phyloP scores from a whole-genome alignment of 164 flowering plant species.

The Sedum album region DNA sequence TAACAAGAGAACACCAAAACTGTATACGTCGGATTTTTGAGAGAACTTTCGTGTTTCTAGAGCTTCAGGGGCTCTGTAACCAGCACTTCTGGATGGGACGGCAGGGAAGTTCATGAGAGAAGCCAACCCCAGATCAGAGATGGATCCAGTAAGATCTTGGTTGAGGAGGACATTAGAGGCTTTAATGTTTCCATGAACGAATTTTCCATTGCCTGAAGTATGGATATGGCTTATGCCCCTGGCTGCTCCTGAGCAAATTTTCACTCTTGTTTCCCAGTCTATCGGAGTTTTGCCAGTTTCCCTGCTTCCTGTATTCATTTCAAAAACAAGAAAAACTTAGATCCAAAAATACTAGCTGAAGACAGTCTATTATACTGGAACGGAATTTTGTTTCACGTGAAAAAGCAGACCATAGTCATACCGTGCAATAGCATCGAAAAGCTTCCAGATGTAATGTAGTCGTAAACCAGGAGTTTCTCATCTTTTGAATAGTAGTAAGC shows the following conservation, averaged over 20 bases:
- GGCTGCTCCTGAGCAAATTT: slow-evolving; percentile 45
- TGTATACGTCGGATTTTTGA: slow-evolving; percentile 60
- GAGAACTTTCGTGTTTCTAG: slow-evolving; percentile 31
- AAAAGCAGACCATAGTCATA: slow-evolving; percentile 20
- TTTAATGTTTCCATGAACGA: slow-evolving; percentile 65
- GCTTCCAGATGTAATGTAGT: slow-evolving; percentile 38
- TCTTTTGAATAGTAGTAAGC: slow-evolving; percentile 67
- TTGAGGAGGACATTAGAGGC: slow-evolving; percentile 57
- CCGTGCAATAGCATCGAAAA: slow-evolving; percentile 44
- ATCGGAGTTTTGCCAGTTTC: slow-evolving; percentile 32
- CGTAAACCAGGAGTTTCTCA: slow-evolving; percentile 58
- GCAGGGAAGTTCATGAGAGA: slow-evolving; percentile 35
- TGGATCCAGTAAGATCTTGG: slow-evolving; percentile 27
- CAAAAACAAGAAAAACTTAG: neutral
- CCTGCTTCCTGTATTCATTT: slow-evolving; percentile 26
- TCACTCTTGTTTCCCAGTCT: slow-evolving; percentile 62
- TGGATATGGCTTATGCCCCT: slow-evolving; percentile 59
- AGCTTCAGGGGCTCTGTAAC: slow-evolving; percentile 62
- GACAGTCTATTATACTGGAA: neutral
- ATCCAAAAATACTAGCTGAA: neutral
- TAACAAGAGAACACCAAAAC: slow-evolving; percentile 61
- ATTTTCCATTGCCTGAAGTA: slow-evolving; percentile 32
- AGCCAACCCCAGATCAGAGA: slow-evolving; percentile 55
- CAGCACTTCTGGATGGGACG: slow-evolving; percentile 27
- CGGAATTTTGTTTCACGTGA: neutral